Conservation (phyloP, 2,329 filamentous ascomycete genomes). For the Colletotrichum neosansevieriae region DNA sequence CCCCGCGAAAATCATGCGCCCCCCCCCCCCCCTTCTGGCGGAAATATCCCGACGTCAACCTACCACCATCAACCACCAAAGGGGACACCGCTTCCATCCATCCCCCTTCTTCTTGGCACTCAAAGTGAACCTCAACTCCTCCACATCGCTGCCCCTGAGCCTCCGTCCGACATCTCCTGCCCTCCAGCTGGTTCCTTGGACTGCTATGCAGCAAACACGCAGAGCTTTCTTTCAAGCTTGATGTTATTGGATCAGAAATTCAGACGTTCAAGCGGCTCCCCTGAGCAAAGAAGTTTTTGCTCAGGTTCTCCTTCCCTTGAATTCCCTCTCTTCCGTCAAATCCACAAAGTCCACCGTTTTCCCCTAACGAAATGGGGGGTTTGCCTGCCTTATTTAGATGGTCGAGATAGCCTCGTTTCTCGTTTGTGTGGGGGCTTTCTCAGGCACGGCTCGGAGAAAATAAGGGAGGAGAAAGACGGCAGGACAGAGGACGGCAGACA, state of each 20-base stretch:
- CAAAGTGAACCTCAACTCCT: conserved; percentile 40
- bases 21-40: conserved; percentile 20
- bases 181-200: conserved; percentile 7
- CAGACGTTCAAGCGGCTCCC: conserved; percentile 18
- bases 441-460: conserved; percentile 22
- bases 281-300: conserved; percentile 22
- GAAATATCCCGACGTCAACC: conserved; percentile 23
- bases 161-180: conserved; percentile 29
- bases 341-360: conserved; percentile 18
- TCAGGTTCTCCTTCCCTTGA: conserved; percentile 18
- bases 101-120: conserved; percentile 38
- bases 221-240: conserved; percentile 11
- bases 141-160: conserved; percentile 34
- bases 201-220: not conserved
- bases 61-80: conserved; percentile 3
- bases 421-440: conserved; percentile 12
- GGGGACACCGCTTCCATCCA: not conserved
- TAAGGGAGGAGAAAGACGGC: conserved; percentile 29
- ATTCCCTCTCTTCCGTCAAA: not conserved
- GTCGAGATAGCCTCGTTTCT: conserved; percentile 9
- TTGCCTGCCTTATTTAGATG: conserved; percentile 11
- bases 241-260: conserved; percentile 27
- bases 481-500: conserved; percentile 15
- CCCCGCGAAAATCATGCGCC: conserved; percentile 37
- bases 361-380: not conserved